Conservation (phyloP, 192 early-diverging fungal genomes). For the Coemansia sp. region DNA sequence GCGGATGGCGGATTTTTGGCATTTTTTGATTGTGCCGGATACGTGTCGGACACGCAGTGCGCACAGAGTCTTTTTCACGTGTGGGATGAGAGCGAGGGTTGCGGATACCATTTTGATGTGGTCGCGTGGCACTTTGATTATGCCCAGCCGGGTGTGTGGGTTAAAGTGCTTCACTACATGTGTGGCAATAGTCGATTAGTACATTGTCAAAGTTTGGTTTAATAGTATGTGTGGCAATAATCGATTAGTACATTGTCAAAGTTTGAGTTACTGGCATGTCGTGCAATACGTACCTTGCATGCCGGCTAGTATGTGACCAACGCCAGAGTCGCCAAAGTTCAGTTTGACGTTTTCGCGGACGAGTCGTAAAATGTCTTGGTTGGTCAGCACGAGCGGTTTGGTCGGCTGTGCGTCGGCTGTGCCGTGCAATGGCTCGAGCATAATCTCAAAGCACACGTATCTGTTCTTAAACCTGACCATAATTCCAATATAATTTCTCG, state of each 20-base stretch:
- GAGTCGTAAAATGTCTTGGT: constrained; percentile 17
- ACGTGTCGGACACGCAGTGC: constrained; percentile 33
- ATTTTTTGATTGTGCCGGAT: constrained; percentile 50
- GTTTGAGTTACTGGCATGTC: too few relatives aligned
- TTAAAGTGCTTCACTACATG: constrained; percentile 39
- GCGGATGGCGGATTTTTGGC: constrained; percentile 37
- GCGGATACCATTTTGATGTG: constrained; percentile 44
- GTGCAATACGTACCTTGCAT: constrained; percentile 17
- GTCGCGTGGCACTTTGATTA: constrained; percentile 43
- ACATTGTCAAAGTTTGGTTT: too few relatives aligned
- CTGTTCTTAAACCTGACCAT: constrained; percentile 52
- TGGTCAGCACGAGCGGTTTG: neutral
- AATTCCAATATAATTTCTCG: neutral
- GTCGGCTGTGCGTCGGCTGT: neutral
- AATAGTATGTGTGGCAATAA: too few relatives aligned
- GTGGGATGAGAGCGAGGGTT: constrained; percentile 20
- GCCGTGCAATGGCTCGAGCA: neutral
- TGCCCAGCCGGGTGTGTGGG: constrained; percentile 31
- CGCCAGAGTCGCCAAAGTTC: constrained; percentile 45
- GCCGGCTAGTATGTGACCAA: constrained; percentile 24
- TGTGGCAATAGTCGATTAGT: too few relatives aligned
- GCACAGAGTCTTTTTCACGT: constrained; percentile 22
- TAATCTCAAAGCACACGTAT: constrained; percentile 48
- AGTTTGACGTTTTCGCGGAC: constrained; percentile 31
- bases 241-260: neutral